Evolutionary conservation across 495 filamentous ascomycete species (phyloP).

Genomic region (Pyrenula massariospora): DNA sequence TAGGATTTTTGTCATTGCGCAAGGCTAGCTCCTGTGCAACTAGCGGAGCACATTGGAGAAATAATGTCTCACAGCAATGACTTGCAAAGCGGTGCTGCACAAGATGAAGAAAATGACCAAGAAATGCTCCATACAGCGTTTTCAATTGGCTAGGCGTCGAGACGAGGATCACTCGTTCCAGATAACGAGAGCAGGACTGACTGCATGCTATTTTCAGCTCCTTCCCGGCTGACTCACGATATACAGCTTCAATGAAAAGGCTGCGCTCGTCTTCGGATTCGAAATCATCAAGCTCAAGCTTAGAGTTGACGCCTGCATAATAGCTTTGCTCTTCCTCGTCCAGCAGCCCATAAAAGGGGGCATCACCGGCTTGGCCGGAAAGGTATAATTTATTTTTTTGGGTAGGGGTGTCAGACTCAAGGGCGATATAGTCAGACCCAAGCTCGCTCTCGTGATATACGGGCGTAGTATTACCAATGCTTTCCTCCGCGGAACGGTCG

Average conservation of each 20-base stretch:
- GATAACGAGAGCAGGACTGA: constrained; percentile 84
- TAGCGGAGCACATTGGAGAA: constrained; percentile 65
- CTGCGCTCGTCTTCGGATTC: constrained; percentile 60
- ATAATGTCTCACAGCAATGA: constrained; percentile 92
- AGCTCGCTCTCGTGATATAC: constrained; percentile 11
- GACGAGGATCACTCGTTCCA: constrained; percentile 81
- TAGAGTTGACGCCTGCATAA: constrained; percentile 76
- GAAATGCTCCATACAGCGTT: constrained; percentile 69
- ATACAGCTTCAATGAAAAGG: constrained; percentile 77
- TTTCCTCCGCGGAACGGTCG: constrained; percentile 11
- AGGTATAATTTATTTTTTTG: constrained; percentile 6
- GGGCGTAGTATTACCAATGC: constrained; percentile 7
- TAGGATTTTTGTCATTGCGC: constrained; percentile 34
- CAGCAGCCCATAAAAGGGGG: constrained; percentile 79
- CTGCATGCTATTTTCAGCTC: constrained; percentile 92
- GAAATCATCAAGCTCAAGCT: constrained; percentile 84
- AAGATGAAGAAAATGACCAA: constrained; percentile 76
- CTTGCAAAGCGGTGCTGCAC: constrained; percentile 92
- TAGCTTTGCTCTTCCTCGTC: constrained; percentile 87
- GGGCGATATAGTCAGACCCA: constrained; percentile 24
- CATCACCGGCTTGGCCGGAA: constrained; percentile 22
- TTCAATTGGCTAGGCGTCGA: constrained; percentile 75
- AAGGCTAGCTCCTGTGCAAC: constrained; percentile 38
- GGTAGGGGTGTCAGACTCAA: constrained; percentile 15
- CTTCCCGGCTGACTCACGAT: constrained; percentile 74